These are phyloP conservation scores for Ophiostoma triangulosporum DNA, from an alignment of 2,329 filamentous ascomycete genomes.

Conservation along the genomic window DNA sequence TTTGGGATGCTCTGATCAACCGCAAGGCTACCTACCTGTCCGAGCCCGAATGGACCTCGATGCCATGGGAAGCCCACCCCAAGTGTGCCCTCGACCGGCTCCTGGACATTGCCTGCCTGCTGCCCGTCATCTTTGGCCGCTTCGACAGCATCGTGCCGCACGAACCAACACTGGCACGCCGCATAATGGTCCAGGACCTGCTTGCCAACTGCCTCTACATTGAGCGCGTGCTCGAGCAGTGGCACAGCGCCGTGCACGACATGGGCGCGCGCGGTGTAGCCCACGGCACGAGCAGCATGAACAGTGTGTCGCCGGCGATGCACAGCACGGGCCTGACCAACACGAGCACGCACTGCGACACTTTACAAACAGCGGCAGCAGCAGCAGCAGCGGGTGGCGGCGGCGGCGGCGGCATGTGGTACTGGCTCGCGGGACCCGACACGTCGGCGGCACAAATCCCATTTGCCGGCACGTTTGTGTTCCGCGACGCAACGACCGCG, in stretches of 20 bases:
- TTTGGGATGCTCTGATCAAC: slow-evolving; percentile 34
- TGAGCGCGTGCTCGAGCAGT: slow-evolving; percentile 34
- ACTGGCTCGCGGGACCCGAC: slow-evolving; percentile 26
- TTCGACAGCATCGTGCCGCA: slow-evolving; percentile 29
- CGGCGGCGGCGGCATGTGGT: slow-evolving; percentile 13
- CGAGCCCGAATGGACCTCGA: slow-evolving; percentile 34
- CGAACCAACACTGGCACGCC: slow-evolving; percentile 28
- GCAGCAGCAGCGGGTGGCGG: background rate
- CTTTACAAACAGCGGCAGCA: background rate
- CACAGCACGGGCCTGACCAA: background rate
- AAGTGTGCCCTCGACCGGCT: slow-evolving; percentile 38
- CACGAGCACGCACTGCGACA: background rate
- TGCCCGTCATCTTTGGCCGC: slow-evolving; percentile 34
- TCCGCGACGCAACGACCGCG: slow-evolving; percentile 30
- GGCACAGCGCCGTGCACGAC: slow-evolving; percentile 25
- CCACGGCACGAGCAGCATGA: background rate
- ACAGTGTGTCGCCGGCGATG: background rate
- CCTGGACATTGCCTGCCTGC: slow-evolving; percentile 34
- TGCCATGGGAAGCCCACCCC: slow-evolving; percentile 38
- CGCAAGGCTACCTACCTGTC: slow-evolving; percentile 38
- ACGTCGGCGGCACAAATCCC: slow-evolving; percentile 24
- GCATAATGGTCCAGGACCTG: slow-evolving; percentile 33
- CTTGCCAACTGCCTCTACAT: slow-evolving; percentile 33
- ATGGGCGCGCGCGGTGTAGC: slow-evolving; percentile 13
- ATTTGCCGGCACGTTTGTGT: slow-evolving; percentile 32